Evolutionary conservation across 2,329 filamentous ascomycete species (phyloP).

Genomic region (Penicillium sp.): DNA sequence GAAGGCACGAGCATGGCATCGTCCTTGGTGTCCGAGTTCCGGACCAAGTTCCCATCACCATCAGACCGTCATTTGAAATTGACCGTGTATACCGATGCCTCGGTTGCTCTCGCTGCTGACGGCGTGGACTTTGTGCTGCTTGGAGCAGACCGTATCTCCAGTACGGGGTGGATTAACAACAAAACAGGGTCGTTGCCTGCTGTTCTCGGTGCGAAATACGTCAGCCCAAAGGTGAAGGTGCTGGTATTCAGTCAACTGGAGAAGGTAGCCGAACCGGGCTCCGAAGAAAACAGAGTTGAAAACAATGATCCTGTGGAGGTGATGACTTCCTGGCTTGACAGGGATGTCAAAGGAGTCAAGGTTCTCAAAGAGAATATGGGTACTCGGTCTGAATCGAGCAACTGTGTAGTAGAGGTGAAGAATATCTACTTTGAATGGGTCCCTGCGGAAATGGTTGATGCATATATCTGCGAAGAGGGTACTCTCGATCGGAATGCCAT

Average conservation of each 20-base stretch:
- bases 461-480: slow-evolving; percentile 55
- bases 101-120: slow-evolving; percentile 51
- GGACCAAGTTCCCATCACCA: slow-evolving; percentile 17
- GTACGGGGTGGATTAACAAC: slow-evolving; percentile 58
- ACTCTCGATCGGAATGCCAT: slow-evolving; percentile 27
- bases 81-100: slow-evolving; percentile 57
- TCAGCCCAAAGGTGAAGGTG: slow-evolving; percentile 47
- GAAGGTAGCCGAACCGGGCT: slow-evolving; percentile 53
- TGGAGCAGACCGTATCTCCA: slow-evolving; percentile 60
- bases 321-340: slow-evolving; percentile 42
- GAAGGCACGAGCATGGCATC: slow-evolving; percentile 59
- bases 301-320: slow-evolving; percentile 55
- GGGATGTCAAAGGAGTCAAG: slow-evolving; percentile 23
- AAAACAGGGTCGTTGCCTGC: slow-evolving; percentile 62
- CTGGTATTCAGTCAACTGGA: slow-evolving; percentile 57
- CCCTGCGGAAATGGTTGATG: slow-evolving; percentile 48
- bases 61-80: slow-evolving; percentile 36
- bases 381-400: slow-evolving; percentile 7
- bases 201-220: slow-evolving; percentile 51
- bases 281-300: slow-evolving; percentile 50
- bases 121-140: slow-evolving; percentile 57
- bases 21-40: slow-evolving; percentile 25
- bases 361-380: slow-evolving; percentile 17
- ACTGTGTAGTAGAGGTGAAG: slow-evolving; percentile 32
- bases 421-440: slow-evolving; percentile 61